These are phyloP conservation scores for Omphalea diandra DNA, from an alignment of 441 rosid species.

Conservation along the genomic window DNA sequence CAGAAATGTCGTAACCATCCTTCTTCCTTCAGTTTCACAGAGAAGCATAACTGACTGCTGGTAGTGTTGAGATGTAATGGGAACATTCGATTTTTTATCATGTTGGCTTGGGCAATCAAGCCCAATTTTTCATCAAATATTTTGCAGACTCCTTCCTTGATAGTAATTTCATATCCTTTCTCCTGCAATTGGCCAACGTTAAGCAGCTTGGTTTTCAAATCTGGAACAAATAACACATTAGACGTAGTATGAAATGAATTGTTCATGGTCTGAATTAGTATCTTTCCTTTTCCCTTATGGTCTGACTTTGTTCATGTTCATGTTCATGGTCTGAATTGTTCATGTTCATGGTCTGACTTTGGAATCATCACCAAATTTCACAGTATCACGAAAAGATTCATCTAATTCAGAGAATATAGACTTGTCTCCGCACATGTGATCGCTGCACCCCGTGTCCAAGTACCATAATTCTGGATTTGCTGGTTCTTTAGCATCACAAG, in stretches of 20 bases:
- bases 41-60: too few species aligned
- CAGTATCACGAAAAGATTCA: not conserved
- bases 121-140: not conserved
- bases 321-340: too few species aligned
- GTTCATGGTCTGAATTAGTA: not conserved
- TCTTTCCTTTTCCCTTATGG: not conserved
- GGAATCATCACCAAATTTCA: not conserved
- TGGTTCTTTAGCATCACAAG: not conserved
- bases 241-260: not conserved
- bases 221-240: not conserved
- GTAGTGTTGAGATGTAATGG: not conserved
- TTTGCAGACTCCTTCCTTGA: not conserved
- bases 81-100: not conserved
- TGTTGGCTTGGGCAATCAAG: not conserved
- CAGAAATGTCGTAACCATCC: too few species aligned
- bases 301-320: too few species aligned
- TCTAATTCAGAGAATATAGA: not conserved
- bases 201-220: not conserved
- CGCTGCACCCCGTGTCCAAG: not conserved
- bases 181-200: not conserved
- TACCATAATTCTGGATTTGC: not conserved
- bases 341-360: too few species aligned
- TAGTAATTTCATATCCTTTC: not conserved
- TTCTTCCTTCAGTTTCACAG: too few species aligned
- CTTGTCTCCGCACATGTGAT: not conserved